These are phyloP conservation scores for Leersia perrieri DNA, from an alignment of 176 grass and related monocot genomes.

Conservation along the genomic window DNA sequence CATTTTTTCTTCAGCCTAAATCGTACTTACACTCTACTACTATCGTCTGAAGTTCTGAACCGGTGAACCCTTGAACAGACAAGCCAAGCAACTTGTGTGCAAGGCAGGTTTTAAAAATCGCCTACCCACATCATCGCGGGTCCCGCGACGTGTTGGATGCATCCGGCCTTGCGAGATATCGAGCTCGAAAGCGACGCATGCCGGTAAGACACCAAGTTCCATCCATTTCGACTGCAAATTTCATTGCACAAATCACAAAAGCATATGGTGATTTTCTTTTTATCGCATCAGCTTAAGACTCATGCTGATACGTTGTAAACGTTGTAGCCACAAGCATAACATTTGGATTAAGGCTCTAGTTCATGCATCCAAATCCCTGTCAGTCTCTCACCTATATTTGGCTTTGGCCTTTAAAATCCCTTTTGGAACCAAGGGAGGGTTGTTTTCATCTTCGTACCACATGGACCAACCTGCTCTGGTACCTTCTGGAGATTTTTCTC, in stretches of 20 bases:
- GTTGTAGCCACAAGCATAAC: conserved; percentile 21
- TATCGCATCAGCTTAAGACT: not conserved
- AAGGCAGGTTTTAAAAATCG: conserved; percentile 14
- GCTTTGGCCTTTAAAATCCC: not conserved
- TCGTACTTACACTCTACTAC: not conserved
- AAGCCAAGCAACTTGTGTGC: not conserved
- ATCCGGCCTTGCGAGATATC: not conserved
- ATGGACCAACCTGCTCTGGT: conserved; percentile 33
- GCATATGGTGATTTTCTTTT: not conserved
- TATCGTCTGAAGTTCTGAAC: too few relatives aligned
- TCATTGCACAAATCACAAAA: not conserved
- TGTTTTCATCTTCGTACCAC: conserved; percentile 28
- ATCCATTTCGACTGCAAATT: not conserved
- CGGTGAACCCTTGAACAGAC: not conserved
- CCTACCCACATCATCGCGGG: conserved; percentile 33
- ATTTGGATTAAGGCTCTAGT: not conserved
- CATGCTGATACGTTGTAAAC: not conserved
- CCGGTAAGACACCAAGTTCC: conserved; percentile 14
- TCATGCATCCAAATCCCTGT: conserved; percentile 12
- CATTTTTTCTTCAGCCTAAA: not conserved
- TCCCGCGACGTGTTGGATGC: conserved; percentile 1
- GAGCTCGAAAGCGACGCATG: conserved; percentile 34
- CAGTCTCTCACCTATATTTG: conserved; percentile 24
- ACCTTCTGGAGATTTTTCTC: conserved; percentile 29
- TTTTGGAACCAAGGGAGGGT: conserved; percentile 17